phyloP scores from a whole-genome alignment of 1,284 basidiomycete genomes.

The Papiliotrema nemorosa region DNA sequence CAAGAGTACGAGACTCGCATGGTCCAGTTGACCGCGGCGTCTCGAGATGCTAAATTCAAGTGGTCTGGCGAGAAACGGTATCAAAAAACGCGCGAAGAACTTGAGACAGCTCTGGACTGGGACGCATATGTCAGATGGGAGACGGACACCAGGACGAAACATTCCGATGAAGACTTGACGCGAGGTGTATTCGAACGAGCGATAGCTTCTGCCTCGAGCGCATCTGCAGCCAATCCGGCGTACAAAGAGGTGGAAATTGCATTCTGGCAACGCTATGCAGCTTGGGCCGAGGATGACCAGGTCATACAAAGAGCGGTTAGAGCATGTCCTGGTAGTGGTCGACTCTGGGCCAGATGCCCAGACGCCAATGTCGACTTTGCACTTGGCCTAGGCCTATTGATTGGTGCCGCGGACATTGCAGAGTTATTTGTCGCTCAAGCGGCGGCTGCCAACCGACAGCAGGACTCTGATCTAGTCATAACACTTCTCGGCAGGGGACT shows the following conservation, averaged over 20 bases:
- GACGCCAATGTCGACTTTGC: conserved; percentile 15
- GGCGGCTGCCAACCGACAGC: conserved; percentile 14
- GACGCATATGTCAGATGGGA: conserved; percentile 42
- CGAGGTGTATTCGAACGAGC: conserved; percentile 70
- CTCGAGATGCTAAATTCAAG: conserved; percentile 54
- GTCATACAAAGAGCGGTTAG: conserved; percentile 18
- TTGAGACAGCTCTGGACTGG: conserved; percentile 41
- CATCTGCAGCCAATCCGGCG: conserved; percentile 46
- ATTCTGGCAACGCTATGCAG: conserved; percentile 38
- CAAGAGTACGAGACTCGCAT: conserved; percentile 71
- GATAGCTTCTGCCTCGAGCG: conserved; percentile 56
- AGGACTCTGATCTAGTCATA: too few relatives aligned
- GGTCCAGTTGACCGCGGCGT: conserved; percentile 68
- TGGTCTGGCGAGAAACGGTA: conserved; percentile 31
- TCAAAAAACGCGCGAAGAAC: conserved; percentile 36
- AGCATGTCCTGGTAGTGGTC: conserved; percentile 38
- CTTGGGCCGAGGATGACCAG: conserved; percentile 14
- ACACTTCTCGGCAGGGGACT: too few relatives aligned
- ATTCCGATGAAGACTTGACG: conserved; percentile 55
- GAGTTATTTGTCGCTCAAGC: conserved; percentile 47
- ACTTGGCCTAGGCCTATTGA: neutral
- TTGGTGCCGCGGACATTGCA: conserved; percentile 7
- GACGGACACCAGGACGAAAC: conserved; percentile 53
- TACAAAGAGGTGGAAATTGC: conserved; percentile 41
- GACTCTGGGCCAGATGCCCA: conserved; percentile 25